Base-by-base conservation (phyloP, 129 eudicot genomes). In the Tagetes erecta region DNA sequence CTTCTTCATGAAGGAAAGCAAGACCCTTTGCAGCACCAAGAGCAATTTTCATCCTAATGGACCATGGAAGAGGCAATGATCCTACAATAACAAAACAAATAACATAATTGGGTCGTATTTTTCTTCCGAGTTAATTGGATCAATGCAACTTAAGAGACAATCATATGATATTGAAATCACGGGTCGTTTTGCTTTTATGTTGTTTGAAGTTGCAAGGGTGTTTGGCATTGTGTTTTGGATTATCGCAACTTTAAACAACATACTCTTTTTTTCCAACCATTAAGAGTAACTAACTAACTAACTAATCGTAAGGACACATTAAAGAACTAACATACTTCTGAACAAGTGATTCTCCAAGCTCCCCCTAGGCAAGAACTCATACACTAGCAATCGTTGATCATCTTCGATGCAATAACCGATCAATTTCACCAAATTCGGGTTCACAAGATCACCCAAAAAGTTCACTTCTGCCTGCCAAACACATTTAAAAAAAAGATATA, bases 11-110 rank as follows among this genome's bases (percentile, higher is more conserved):
- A 59, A 93, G 96, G 80, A 93, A 93, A 49, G 96, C 92, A 76
- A 93, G 95, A 8, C 98, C 98, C 62, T 86, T 93, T 37, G 98
- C 98, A 51, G 98, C 98, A 71, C 96, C 98, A 46, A 93, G 87
- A 62, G 96, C 96, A 9, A 93, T 88, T 87, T 93, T 93, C 98
- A 93, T 93, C 84, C 98, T 86, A 71, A 87, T 88, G 10, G 96
- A 90, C 98, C 98, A 93, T 13, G 95, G 98, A 73, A 93, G 98
- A 68, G 98, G 98, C 81, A 93, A 64, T 13, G 96, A 87, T 62
- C 98, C 98, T 93, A 76, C 67, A 84, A 66, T 60, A 51, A 12
- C 33, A 36, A 58, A 41, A 38, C 8, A 46, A 46, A 10, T 46
- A 8, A 46, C 10, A 46, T 46, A 0, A 46, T 2, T 10, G 51